A percentile compares a stretch with the other conserved stretches of the same genome.
Evolutionary conservation across 495 filamentous ascomycete genomes (phyloP).

Genomic region (Podospora tetraspora): DNA sequence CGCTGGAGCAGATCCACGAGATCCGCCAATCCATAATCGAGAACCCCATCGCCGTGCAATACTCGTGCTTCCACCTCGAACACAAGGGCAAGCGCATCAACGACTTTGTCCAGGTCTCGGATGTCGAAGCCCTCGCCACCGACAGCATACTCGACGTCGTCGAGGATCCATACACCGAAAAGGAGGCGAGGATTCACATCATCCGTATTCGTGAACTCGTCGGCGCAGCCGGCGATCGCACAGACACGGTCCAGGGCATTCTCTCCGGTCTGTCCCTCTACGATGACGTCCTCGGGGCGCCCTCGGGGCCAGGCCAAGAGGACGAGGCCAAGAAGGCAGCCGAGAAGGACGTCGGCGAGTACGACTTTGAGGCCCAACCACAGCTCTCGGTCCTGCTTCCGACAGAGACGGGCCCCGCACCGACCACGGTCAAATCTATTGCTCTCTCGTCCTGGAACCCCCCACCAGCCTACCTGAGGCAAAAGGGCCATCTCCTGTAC

Average conservation of each 20-base stretch:
- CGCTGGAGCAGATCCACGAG: conserved; percentile 95
- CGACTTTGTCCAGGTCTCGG: conserved; percentile 89
- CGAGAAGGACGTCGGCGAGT: conserved; percentile 45
- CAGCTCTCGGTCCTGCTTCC: conserved; percentile 68
- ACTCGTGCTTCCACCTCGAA: conserved; percentile 98
- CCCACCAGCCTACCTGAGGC: conserved; percentile 80
- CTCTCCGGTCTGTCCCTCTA: conserved; percentile 82
- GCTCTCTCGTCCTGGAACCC: conserved; percentile 94
- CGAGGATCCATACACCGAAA: conserved; percentile 97
- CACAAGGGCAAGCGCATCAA: conserved; percentile 80
- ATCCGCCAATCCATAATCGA: conserved; percentile 95
- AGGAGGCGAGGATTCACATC: conserved; percentile 92
- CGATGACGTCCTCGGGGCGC: conserved; percentile 56
- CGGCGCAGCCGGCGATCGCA: conserved; percentile 80
- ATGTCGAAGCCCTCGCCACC: conserved; percentile 70
- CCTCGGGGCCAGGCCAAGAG: conserved; percentile 31
- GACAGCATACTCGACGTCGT: conserved; percentile 74
- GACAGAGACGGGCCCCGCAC: conserved; percentile 54
- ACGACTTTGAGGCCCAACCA: conserved; percentile 66
- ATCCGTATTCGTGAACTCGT: conserved; percentile 87
- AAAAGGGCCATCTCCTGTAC: conserved; percentile 92
- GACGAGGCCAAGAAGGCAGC: conserved; percentile 54
- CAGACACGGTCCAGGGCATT: conserved; percentile 83
- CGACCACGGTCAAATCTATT: conserved; percentile 85
- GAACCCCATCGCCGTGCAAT: conserved; percentile 86